Percentiles rank a stretch among this genome's conserved stretches.
These are phyloP conservation scores for Schizophyllum commune DNA, from an alignment of 1,284 basidiomycete species.

Conservation along the genomic window DNA sequence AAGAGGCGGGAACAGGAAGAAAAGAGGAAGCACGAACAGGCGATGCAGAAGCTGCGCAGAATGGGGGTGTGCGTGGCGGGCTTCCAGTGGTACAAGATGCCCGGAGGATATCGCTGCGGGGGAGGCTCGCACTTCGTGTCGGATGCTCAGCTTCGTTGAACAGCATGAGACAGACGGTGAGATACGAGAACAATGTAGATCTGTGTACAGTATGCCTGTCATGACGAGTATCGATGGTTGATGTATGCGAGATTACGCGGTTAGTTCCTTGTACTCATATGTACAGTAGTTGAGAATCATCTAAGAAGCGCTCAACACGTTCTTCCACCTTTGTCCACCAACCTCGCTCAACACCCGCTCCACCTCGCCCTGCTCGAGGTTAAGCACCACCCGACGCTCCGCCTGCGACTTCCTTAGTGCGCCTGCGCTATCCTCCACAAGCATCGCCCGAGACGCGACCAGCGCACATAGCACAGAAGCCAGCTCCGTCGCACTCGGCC, in stretches of 20 bases:
- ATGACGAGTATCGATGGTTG: no score
- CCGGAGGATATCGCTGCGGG: conserved; percentile 43
- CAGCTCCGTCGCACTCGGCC: conserved; percentile 51
- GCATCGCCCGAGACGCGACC: conserved; percentile 60
- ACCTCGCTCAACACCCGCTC: conserved; percentile 68
- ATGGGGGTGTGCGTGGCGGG: conserved; percentile 50
- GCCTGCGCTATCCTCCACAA: conserved; percentile 56
- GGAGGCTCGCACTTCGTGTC: conserved; percentile 45
- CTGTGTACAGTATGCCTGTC: no score
- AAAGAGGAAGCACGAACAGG: conserved; percentile 28
- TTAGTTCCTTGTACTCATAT: neutral
- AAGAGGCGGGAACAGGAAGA: conserved; percentile 27
- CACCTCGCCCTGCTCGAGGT: conserved; percentile 64
- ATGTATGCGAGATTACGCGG: no score
- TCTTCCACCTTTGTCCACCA: conserved; percentile 64
- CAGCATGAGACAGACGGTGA: neutral
- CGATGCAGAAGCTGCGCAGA: conserved; percentile 34
- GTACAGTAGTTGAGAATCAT: neutral
- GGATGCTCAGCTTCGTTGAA: conserved; percentile 15
- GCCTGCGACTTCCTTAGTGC: conserved; percentile 44
- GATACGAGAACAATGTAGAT: neutral
- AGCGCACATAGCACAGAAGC: conserved; percentile 58
- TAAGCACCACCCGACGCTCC: conserved; percentile 58
- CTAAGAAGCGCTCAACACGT: conserved; percentile 23
- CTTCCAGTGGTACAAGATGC: conserved; percentile 42